Evolutionary conservation across 176 grass and related monocot species (phyloP), one percentile per base, ranked within the genome.

Genomic region (Musa itinerans): DNA sequence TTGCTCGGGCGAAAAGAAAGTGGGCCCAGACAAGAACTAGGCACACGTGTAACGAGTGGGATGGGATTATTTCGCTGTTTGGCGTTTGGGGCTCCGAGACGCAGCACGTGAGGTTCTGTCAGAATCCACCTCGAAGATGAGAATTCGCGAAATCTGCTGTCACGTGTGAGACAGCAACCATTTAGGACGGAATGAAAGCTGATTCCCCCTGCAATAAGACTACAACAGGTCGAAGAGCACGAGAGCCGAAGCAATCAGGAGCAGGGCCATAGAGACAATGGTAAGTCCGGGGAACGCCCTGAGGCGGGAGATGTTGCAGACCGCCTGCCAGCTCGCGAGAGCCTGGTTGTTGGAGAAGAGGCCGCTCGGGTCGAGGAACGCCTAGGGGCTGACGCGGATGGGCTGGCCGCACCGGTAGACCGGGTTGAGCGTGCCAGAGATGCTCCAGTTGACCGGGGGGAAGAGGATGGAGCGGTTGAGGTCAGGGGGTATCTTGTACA

Each of bases 401-500:
- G 86, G 82, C 71, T 72, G 82, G 24, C 83, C 82, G 9, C 90
- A 97, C 54, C 25, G 51, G 19, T 97, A 93, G 63, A 78, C 77
- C 0, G 93, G 93, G 72, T 90, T 97, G 8, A 97, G 83, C 1
- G 85, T 65, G 1, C 93, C 90, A 0, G 68, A 26, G 52, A 97
- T 93, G 81, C 83, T 97, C 79, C 89, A 93, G 54, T 85, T 90
- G 67, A 72, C 78, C 11, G 93, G 88, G 1, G 93, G 93, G 54
- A 26, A 85, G 12, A 97, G 80, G 69, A 74, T 86, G 48, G 90
- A 93, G 62, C 84, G 69, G 77, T 97, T 97, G 51, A 90, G 24
- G 71, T 97, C 86, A 0, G 88, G 90, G n/a, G 93, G 88, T 89
- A 97, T 89, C 86, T 97, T 97, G 83, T 12, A 92, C 16, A 97